Evolutionary conservation across 208 protist species (phyloP), one percentile per base, ranked within the genome.

Genomic region (Leishmania lainsoni): DNA sequence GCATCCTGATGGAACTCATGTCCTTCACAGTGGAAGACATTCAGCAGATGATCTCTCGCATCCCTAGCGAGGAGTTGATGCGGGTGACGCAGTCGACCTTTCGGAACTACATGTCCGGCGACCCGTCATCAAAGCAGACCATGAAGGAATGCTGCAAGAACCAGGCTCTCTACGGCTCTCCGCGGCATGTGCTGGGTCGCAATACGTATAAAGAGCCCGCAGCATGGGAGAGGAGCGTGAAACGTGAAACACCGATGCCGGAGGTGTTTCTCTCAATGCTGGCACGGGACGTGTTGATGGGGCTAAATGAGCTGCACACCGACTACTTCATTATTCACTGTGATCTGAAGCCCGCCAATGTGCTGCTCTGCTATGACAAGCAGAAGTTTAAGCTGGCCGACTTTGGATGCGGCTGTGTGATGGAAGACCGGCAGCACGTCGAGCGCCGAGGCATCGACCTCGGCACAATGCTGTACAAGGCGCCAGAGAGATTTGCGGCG

Each of bases 231-330:
- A 88, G 48, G 14, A 82, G 98, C 86, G 91, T 99, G 59, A 86
- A 99, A 52, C 94, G 99, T 0, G 99, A 99, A 66, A 99, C 99
- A 32, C 98, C 99, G 86, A 89, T 99, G 20, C 99, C 99, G 12
- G 98, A 99, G 82, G 99, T 99, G 95, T 98, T 99, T 69, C 92
- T 99, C 22, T 99, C 99, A 74, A 99, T 99, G 86, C 95, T 99
- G 78, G 99, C 99, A 78, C 90, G 98, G 48, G 99, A 99, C 78
- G 90, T 97, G 32, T 83, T 97, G 26, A 74, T 81, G 17, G 94
- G 94, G 9, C 87, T 98, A n/a, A 73, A 87, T 35, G 93, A 97
- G 80, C 86, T 98, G n/a, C 96, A 98, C 88, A 81, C 87, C 0
- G 86, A 94, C 75, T 95, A 95, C 80, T 68, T 81, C 32, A 94